These are phyloP conservation scores for Medicago arabica DNA, from an alignment of 306 rosid genomes.

Conservation along the genomic window DNA sequence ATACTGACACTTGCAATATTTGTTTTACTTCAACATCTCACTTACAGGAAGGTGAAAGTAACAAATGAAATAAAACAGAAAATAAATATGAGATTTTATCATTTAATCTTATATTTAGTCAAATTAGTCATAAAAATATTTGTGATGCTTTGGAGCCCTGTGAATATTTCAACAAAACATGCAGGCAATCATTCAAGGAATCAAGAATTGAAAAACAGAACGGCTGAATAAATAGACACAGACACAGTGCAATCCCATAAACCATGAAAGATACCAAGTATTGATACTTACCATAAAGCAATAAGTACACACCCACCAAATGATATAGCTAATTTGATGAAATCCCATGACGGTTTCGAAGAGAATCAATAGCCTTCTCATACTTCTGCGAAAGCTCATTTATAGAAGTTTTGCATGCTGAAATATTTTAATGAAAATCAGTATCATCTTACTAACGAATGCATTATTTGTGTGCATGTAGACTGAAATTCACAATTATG, in stretches of 20 bases:
- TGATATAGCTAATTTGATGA: conserved; percentile 54
- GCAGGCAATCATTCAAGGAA: conserved; percentile 13
- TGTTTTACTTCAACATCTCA: neutral
- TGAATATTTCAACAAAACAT: conserved; percentile 36
- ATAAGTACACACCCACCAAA: conserved; percentile 27
- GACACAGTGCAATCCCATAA: conserved; percentile 6
- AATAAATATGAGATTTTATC: neutral
- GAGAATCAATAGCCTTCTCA: conserved; percentile 74
- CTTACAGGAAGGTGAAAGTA: neutral
- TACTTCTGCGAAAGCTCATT: conserved; percentile 69
- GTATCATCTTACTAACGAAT: conserved; percentile 22
- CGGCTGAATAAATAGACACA: neutral
- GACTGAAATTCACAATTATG: conserved; percentile 13
- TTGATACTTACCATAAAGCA: conserved; percentile 45
- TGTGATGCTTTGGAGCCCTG: conserved; percentile 8
- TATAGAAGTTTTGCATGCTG: conserved; percentile 79
- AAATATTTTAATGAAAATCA: conserved; percentile 35
- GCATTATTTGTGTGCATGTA: conserved; percentile 3
- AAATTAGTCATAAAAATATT: neutral
- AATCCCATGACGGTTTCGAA: conserved; percentile 69
- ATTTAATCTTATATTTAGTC: conserved; percentile 5
- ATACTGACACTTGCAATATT: neutral
- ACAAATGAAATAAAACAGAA: conserved; percentile 4
- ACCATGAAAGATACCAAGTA: conserved; percentile 20
- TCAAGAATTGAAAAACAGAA: neutral